phyloP scores from a whole-genome alignment of 179 eudicot genomes.

The Vitellaria paradoxa region DNA sequence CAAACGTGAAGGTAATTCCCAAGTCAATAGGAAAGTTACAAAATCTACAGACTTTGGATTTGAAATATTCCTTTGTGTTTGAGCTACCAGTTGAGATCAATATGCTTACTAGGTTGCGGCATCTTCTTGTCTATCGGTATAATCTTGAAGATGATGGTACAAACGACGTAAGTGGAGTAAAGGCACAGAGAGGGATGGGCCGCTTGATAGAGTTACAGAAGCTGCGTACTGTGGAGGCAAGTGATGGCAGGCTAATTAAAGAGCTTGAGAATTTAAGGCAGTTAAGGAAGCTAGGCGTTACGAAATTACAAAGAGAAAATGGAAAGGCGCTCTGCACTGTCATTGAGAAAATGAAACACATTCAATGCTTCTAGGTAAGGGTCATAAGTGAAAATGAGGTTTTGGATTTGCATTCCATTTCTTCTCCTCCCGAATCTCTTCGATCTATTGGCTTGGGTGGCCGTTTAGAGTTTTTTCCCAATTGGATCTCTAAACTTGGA shows the following conservation, averaged over 20 bases:
- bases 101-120: not conserved
- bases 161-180: slow-evolving; percentile 5
- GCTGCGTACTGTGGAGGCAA: slow-evolving; percentile 20
- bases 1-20: slow-evolving; percentile 1
- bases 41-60: too few relatives aligned
- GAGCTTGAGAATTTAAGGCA: too few relatives aligned
- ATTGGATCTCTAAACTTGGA: not conserved
- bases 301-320: slow-evolving; percentile 8
- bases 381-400: not conserved
- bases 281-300: slow-evolving; percentile 19
- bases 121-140: slow-evolving; percentile 17
- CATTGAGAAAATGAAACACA: slow-evolving; percentile 9
- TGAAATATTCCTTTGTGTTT: too few relatives aligned
- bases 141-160: not conserved
- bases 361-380: slow-evolving; percentile 14
- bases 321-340: not conserved
- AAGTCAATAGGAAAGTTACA: too few relatives aligned
- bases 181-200: slow-evolving; percentile 12
- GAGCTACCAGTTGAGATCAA: too few relatives aligned
- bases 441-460: not conserved
- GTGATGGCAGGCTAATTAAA: not conserved
- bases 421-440: slow-evolving; percentile 10
- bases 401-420: too few relatives aligned
- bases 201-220: slow-evolving; percentile 15
- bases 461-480: not conserved